These are phyloP conservation scores for Cystofilobasidium ferigula DNA, from an alignment of 768 basidiomycete species.

Conservation along the genomic window DNA sequence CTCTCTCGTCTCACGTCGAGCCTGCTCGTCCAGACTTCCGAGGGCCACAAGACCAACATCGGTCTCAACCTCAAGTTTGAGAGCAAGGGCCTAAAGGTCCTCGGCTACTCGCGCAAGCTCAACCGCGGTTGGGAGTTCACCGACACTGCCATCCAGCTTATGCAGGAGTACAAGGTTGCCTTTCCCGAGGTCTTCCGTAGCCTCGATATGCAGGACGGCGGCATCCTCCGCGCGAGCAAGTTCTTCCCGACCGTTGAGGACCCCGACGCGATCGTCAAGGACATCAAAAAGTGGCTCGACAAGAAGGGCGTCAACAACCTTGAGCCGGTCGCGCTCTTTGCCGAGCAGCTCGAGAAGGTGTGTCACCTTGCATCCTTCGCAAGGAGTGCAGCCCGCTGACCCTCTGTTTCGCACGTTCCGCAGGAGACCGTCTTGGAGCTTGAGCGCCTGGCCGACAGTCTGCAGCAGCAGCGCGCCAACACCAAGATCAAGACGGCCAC, in stretches of 20 bases:
- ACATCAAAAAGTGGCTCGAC: constrained; percentile 76
- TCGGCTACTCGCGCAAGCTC: constrained; percentile 79
- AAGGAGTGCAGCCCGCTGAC: background rate
- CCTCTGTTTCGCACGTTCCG: background rate
- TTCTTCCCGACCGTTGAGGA: constrained; percentile 50
- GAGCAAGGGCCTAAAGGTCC: constrained; percentile 80
- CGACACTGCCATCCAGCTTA: constrained; percentile 66
- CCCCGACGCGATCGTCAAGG: constrained; percentile 59
- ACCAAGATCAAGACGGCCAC: constrained; percentile 73
- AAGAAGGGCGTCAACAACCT: constrained; percentile 75
- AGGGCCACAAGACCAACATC: constrained; percentile 71
- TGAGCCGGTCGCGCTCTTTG: constrained; percentile 82
- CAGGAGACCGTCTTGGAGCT: constrained; percentile 70
- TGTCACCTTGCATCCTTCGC: too few relatives aligned
- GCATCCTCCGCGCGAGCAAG: constrained; percentile 57
- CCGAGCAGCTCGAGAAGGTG: constrained; percentile 83
- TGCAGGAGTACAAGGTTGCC: constrained; percentile 68
- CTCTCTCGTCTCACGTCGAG: constrained; percentile 86
- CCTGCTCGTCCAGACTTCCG: constrained; percentile 70
- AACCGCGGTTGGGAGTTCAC: constrained; percentile 87
- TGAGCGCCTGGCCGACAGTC: constrained; percentile 60
- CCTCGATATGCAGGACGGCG: constrained; percentile 71
- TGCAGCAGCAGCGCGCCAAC: constrained; percentile 52
- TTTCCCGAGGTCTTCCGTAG: constrained; percentile 75
- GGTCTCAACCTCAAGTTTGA: constrained; percentile 95